Conservation (phyloP, 2,329 filamentous ascomycete species). For the Paecilomyces sp. region DNA sequence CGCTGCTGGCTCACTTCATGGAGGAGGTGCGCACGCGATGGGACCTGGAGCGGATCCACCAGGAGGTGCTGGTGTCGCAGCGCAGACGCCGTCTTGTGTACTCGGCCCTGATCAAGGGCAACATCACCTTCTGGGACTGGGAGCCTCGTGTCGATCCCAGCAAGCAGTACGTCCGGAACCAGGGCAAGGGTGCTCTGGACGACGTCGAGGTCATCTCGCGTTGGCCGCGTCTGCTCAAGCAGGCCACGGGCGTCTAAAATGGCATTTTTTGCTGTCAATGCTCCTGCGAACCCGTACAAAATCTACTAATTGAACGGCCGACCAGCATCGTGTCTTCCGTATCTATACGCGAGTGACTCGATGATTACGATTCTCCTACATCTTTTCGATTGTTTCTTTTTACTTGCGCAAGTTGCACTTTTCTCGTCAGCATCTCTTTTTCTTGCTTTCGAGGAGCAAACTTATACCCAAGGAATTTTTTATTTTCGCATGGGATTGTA, state of each 20-base stretch:
- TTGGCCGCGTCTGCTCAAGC: conserved; percentile 31
- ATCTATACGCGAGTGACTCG: neutral
- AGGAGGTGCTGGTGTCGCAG: conserved; percentile 68
- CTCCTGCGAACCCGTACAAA: neutral
- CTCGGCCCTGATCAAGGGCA: conserved; percentile 68
- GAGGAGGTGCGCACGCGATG: conserved; percentile 68
- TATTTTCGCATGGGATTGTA: neutral
- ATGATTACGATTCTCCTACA: neutral
- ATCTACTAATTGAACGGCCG: neutral
- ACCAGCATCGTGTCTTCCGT: neutral
- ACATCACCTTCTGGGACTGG: conserved; percentile 78
- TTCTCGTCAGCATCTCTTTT: neutral
- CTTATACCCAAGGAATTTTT: neutral
- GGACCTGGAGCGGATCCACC: conserved; percentile 72
- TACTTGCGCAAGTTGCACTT: neutral
- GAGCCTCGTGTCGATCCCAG: conserved; percentile 52
- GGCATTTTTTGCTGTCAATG: neutral
- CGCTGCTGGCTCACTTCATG: conserved; percentile 59
- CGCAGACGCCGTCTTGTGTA: conserved; percentile 72
- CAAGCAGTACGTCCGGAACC: conserved; percentile 66
- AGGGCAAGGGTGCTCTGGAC: conserved; percentile 33
- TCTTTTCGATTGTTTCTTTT: neutral
- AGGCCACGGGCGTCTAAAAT: neutral
- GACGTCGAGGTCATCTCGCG: conserved; percentile 35
- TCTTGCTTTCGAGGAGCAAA: neutral